Evolutionary conservation across 148 eudicot genomes (phyloP).

Genomic region (Rhododendron ovatum): DNA sequence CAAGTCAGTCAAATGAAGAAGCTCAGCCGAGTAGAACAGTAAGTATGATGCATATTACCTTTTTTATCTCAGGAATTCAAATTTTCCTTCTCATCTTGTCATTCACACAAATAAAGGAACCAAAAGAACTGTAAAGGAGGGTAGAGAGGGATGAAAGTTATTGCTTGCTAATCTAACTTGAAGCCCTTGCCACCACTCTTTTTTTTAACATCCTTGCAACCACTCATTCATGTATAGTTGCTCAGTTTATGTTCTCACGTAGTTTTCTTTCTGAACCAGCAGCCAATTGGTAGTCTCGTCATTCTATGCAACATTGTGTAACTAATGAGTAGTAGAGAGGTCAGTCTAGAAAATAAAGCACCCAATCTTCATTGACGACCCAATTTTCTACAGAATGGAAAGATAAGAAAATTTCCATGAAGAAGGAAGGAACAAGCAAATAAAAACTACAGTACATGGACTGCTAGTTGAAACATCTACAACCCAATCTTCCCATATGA

Average conservation of each 20-base stretch:
- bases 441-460: background rate
- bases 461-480: background rate
- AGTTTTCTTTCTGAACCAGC: background rate
- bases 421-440: background rate
- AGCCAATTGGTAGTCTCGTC: background rate
- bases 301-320: background rate
- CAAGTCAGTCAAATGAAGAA: slow-evolving; percentile 30
- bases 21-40: slow-evolving; percentile 36
- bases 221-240: background rate
- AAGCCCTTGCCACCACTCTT: background rate
- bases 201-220: background rate
- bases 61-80: background rate
- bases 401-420: background rate
- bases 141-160: background rate
- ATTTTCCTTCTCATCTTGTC: background rate
- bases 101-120: background rate
- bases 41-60: slow-evolving; percentile 10
- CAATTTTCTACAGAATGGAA: background rate
- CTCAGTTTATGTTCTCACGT: background rate
- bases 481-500: background rate
- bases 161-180: background rate
- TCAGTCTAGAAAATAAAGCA: background rate
- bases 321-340: background rate
- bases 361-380: background rate
- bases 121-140: background rate